Conservation (phyloP, 2,329 filamentous ascomycete species). For the Colletotrichum shisoi region DNA sequence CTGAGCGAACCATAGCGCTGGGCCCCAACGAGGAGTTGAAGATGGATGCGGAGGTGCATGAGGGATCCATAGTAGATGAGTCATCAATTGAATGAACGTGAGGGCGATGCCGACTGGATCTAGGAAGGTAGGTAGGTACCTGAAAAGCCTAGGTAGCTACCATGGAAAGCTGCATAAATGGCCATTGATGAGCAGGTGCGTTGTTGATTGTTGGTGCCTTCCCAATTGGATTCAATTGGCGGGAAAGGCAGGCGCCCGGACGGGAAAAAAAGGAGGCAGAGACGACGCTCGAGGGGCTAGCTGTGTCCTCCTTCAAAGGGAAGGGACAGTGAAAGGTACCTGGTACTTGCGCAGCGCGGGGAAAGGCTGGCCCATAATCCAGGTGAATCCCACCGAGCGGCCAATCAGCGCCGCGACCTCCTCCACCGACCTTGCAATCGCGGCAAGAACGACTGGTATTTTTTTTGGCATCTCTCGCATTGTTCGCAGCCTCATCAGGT, state of each 20-base stretch:
- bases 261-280: constrained; percentile 1
- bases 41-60: constrained; percentile 3
- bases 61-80: constrained; percentile 3
- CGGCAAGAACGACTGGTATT: constrained; percentile 36
- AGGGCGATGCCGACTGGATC: background rate
- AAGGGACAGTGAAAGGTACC: constrained; percentile 19
- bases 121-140: too few relatives aligned
- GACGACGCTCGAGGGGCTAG: background rate
- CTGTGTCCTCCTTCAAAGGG: constrained; percentile 13
- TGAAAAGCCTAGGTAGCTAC: too few relatives aligned
- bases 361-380: constrained; percentile 33
- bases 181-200: background rate
- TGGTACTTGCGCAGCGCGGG: constrained; percentile 37
- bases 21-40: constrained; percentile 7
- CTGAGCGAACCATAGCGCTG: constrained; percentile 11
- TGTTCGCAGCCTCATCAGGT: constrained; percentile 32
- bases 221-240: background rate
- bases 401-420: constrained; percentile 33
- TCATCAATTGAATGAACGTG: background rate
- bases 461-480: constrained; percentile 40
- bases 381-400: constrained; percentile 30
- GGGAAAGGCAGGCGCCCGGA: background rate
- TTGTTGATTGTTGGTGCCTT: background rate
- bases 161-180: background rate
- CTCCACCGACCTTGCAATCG: constrained; percentile 38